These are phyloP conservation scores for Periconia sp. DNA, from an alignment of 2,329 filamentous ascomycete genomes.

Conservation along the genomic window DNA sequence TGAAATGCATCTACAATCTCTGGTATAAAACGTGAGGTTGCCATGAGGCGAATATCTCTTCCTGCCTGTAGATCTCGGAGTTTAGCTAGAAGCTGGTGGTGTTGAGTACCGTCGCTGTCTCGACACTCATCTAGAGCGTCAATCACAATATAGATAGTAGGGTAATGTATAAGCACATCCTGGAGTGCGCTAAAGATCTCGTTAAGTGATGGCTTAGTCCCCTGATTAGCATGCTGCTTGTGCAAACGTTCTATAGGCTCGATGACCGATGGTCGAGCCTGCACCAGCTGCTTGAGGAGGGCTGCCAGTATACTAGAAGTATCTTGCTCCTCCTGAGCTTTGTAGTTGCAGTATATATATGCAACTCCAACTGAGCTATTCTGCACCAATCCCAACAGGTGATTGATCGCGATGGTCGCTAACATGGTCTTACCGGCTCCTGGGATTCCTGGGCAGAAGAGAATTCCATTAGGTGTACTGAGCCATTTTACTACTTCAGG, in stretches of 20 bases:
- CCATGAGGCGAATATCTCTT: background rate
- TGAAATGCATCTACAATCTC: constrained; percentile 14
- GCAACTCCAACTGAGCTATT: constrained; percentile 40
- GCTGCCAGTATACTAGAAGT: background rate
- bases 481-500: constrained; percentile 10
- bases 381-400: constrained; percentile 35
- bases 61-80: background rate
- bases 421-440: constrained; percentile 57
- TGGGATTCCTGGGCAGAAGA: constrained; percentile 56
- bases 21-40: constrained; percentile 16
- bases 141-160: constrained; percentile 3
- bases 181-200: constrained; percentile 1
- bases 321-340: constrained; percentile 43
- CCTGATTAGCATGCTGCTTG: constrained; percentile 19
- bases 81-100: constrained; percentile 1
- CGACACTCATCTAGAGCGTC: constrained; percentile 8
- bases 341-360: constrained; percentile 55
- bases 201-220: background rate
- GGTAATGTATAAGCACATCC: background rate
- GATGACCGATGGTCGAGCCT: background rate
- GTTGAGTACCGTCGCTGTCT: background rate
- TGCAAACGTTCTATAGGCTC: constrained; percentile 1
- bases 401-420: constrained; percentile 48
- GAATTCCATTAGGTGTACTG: constrained; percentile 21
- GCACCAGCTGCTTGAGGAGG: constrained; percentile 7